Evolutionary conservation across 345 rosid genomes (phyloP).

Genomic region (Citrus trifoliata): DNA sequence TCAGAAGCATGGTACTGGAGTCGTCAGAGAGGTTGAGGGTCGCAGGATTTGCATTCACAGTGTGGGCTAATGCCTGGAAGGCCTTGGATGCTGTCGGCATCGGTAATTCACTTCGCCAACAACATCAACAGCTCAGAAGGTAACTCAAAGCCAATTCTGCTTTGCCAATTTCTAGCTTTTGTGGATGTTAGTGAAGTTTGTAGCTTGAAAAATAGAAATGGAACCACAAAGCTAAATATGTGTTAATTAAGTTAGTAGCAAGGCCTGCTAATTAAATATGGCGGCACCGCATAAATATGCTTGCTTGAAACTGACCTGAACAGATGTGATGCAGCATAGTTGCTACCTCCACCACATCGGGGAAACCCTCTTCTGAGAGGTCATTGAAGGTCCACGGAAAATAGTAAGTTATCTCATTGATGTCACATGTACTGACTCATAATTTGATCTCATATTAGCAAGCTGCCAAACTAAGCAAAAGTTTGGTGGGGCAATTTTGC

Average conservation of each 20-base stretch:
- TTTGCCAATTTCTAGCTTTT: background rate
- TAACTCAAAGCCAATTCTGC: background rate
- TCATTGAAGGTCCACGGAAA: constrained; percentile 21
- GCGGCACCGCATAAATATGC: background rate
- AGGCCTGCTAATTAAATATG: background rate
- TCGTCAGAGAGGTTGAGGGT: constrained; percentile 52
- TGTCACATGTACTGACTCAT: background rate
- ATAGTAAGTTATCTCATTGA: constrained; percentile 24
- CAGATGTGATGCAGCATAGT: constrained; percentile 11
- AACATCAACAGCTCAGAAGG: constrained; percentile 41
- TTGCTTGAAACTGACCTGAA: background rate
- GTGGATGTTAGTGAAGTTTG: background rate
- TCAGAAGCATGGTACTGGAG: constrained; percentile 65
- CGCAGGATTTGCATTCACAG: constrained; percentile 49
- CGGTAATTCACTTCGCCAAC: constrained; percentile 40
- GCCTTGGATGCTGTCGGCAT: constrained; percentile 66
- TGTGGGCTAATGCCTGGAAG: constrained; percentile 70
- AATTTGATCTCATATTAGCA: background rate
- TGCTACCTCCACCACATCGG: constrained; percentile 21
- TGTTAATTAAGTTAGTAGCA: too few species aligned
- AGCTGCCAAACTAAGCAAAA: background rate
- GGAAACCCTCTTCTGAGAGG: constrained; percentile 21
- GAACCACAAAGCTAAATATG: too few species aligned
- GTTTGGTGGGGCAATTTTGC: background rate
- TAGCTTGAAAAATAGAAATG: too few species aligned